Evolutionary conservation across 495 filamentous ascomycete genomes (phyloP), one percentile per base, ranked within the genome.

Genomic region (Articulospora tetracladia): DNA sequence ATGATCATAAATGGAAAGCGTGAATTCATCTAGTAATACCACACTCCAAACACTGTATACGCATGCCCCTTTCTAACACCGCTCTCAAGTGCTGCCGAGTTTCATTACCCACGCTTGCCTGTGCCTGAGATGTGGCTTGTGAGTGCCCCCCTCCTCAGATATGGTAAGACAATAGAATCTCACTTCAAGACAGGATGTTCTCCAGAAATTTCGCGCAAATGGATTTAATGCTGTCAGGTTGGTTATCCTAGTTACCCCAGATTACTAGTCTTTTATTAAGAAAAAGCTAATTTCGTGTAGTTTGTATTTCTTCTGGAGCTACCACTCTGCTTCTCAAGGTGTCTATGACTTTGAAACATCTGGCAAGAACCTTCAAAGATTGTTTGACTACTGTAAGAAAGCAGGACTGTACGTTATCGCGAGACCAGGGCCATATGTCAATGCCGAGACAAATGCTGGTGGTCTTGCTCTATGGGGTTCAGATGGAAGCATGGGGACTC

Each of bases 331-430:
- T 1, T 73, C 74, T 20, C 71, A 78, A 62, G 76, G 71, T 59
- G 70, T 72, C 0, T 79, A 81, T 47, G 84, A 86, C 66, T 86
- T 86, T 58, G 70, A 77, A 50, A 81, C 69, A n/a, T 77, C 79
- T 28, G 83, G 76, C 4, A 79, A 83, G 59, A 74, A 86, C 60
- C 65, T 86, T 32, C 76, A 81, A 39, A 69, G 73, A 2, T 61
- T 87, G 19, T 82, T 86, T 32, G 83, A 86, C 55, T 79, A 82
- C 55, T 83, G 84, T 22, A 82, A 81, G 60, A 65, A 84, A 60
- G 76, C 80, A 11, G 84, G 84, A 2, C 65, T 87, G 11, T 87
- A 80, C 63, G 72, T 87, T 1, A 79, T 87, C 48, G 75, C 81
- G 25, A 73, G 83, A 47, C 72, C 84, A 0, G 84, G 84, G 0